Base-by-base conservation (phyloP, 2,329 filamentous ascomycete species). In the Purpureocillium takamizusanense region DNA sequence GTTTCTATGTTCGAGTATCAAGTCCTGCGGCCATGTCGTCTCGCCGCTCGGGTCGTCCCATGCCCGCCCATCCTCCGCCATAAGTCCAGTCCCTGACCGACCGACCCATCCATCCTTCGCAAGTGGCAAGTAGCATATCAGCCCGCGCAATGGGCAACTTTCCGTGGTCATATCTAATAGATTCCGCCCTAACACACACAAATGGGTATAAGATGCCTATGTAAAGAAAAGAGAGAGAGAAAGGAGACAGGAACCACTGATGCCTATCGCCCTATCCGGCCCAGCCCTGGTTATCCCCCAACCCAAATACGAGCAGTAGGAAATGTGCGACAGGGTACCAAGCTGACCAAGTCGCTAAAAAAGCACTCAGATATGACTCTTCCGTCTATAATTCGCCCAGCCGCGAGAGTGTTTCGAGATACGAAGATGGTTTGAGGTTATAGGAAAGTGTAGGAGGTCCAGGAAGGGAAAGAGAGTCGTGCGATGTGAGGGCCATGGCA, bases 201-300 rank as follows among this genome's bases (percentile, higher is more conserved):
- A 13, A 36, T 28, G 34, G 34, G 34, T 36, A 36, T 36, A 36
- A 30, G 27, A 36, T 36, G 34, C 34, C 34, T 36, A 36, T 30
- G 17, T 36, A 25, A n/a, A 30, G 12, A 29, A 28, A 25, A 25
- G 21, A n/a, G n/a, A n/a, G n/a, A n/a, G n/a, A n/a, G n/a, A n/a
- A n/a, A n/a, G n/a, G n/a, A n/a, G n/a, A n/a, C n/a, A n/a, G n/a
- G n/a, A n/a, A n/a, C n/a, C n/a, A n/a, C n/a, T n/a, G n/a, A 10
- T 25, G 21, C 21, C 21, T 10, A 5, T 25, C 10, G 10, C 8
- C 10, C 16, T 14, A 7, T 13, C 34, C 23, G 21, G 23, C 23
- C 33, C 25, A 28, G 11, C n/a, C 23, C 15, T 21, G 18, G 8
- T 23, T 5, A 14, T 25, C 21, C 21, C 21, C 10, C 21, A 25